Percentiles rank a stretch among this genome's conserved stretches.
Conservation (phyloP, 2,329 filamentous ascomycete genomes). For the Diplodia mutila region DNA sequence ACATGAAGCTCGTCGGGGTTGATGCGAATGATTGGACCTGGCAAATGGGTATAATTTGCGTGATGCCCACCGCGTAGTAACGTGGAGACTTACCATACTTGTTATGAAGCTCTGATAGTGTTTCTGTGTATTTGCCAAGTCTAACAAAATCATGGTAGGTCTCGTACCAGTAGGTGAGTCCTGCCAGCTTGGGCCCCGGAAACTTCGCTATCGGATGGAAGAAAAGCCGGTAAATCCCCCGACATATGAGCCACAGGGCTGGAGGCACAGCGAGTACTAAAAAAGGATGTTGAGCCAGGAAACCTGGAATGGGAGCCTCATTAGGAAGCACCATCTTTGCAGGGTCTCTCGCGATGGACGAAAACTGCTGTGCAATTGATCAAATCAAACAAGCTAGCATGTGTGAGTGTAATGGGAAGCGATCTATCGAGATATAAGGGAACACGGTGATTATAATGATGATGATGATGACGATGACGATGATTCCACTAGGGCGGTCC, state of each 20-base stretch:
- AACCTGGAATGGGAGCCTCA: neutral
- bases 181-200: slow-evolving; percentile 26
- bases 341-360: neutral
- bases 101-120: slow-evolving; percentile 42
- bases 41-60: no score
- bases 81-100: slow-evolving; percentile 37
- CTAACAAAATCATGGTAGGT: slow-evolving; percentile 43
- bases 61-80: neutral
- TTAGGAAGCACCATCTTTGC: neutral
- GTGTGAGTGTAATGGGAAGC: neutral
- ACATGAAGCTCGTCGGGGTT: slow-evolving; percentile 27
- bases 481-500: no score
- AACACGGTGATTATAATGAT: no score
- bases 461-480: no score
- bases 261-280: neutral
- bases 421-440: neutral
- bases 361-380: neutral
- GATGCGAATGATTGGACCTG: slow-evolving; percentile 27
- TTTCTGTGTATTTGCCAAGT: slow-evolving; percentile 37
- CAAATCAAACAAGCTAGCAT: neutral
- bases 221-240: slow-evolving; percentile 14
- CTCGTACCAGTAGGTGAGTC: slow-evolving; percentile 34
- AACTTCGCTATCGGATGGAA: slow-evolving; percentile 26
- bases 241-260: neutral
- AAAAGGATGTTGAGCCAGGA: slow-evolving; percentile 2